Percentiles rank a stretch among this genome's conserved stretches.
Evolutionary conservation across 2,329 filamentous ascomycete genomes (phyloP).

Genomic region (Tolypocladium tundrense): DNA sequence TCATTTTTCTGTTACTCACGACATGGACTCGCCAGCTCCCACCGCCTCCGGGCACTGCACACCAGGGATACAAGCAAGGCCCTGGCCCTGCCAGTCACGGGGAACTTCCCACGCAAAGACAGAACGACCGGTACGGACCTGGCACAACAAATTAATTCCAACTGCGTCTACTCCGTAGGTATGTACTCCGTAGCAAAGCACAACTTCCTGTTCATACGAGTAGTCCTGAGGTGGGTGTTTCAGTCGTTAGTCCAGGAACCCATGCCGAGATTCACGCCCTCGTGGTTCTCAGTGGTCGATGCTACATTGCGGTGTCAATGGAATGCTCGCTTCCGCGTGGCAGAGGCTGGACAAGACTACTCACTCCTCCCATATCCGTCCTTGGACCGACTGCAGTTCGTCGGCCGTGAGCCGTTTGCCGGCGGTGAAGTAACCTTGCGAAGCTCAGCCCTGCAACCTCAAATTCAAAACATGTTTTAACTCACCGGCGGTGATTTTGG

Average conservation of each 20-base stretch:
- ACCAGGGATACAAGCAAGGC: background rate
- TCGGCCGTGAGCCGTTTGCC: slow-evolving; percentile 83
- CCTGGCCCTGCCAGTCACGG: background rate
- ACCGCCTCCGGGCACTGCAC: background rate
- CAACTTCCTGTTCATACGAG: background rate
- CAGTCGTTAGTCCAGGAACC: background rate
- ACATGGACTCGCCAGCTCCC: background rate
- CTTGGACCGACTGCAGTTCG: slow-evolving; percentile 76
- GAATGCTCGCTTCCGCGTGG: background rate
- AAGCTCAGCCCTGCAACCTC: background rate
- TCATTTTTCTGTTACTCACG: background rate
- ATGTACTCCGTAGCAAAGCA: background rate
- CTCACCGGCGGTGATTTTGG: slow-evolving; percentile 90
- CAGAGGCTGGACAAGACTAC: slow-evolving; percentile 6
- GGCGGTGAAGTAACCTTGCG: slow-evolving; percentile 66
- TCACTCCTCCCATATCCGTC: slow-evolving; percentile 82
- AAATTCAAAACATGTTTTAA: slow-evolving; percentile 6
- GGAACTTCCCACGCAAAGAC: background rate
- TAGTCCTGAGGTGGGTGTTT: background rate
- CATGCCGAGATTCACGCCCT: background rate
- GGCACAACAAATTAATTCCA: background rate
- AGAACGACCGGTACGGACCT: background rate
- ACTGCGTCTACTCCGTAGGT: background rate
- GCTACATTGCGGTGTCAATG: slow-evolving; percentile 15
- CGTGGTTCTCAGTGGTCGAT: slow-evolving; percentile 32